Conservation (phyloP, 1,139 yeast genomes). For the Kodamaea plutei region DNA sequence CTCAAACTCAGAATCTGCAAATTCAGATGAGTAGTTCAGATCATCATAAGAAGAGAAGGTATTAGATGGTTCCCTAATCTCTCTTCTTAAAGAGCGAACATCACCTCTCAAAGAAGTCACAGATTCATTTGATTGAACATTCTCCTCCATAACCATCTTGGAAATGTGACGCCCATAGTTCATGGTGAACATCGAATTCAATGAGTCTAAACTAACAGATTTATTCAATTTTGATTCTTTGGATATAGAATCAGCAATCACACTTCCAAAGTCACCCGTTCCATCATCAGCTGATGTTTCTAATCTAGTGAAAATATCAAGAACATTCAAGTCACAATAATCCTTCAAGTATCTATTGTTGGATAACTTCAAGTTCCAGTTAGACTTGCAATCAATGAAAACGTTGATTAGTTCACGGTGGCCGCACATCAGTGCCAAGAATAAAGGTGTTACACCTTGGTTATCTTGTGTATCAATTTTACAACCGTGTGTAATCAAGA, state of each 20-base stretch:
- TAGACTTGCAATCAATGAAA: conserved; percentile 62
- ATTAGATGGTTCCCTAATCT: conserved; percentile 9
- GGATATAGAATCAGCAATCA: conserved; percentile 5
- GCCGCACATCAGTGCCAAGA: conserved; percentile 78
- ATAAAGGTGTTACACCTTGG: conserved; percentile 83
- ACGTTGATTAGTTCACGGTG: conserved; percentile 56
- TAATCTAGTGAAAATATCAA: conserved; percentile 46
- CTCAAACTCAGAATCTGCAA: conserved; percentile 43
- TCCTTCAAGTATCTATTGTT: conserved; percentile 53
- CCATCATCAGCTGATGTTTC: conserved; percentile 15
- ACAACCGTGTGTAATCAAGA: conserved; percentile 75
- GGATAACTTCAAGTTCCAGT: conserved; percentile 50
- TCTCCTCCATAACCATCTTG: conserved; percentile 33
- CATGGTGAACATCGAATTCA: conserved; percentile 38
- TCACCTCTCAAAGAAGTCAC: conserved; percentile 11
- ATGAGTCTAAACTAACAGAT: conserved; percentile 34
- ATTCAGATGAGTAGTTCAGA: conserved; percentile 29
- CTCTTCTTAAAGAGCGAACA: conserved; percentile 12
- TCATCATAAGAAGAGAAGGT: conserved; percentile 12
- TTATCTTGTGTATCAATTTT: conserved; percentile 70
- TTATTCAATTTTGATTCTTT: conserved; percentile 22
- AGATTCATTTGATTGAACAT: conserved; percentile 8
- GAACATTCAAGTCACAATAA: conserved; percentile 61
- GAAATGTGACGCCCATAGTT: conserved; percentile 41
- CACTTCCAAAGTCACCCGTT: conserved; percentile 13